Evolutionary conservation across 805 yeast species (phyloP).

Genomic region (Grigorovia jiainica): DNA sequence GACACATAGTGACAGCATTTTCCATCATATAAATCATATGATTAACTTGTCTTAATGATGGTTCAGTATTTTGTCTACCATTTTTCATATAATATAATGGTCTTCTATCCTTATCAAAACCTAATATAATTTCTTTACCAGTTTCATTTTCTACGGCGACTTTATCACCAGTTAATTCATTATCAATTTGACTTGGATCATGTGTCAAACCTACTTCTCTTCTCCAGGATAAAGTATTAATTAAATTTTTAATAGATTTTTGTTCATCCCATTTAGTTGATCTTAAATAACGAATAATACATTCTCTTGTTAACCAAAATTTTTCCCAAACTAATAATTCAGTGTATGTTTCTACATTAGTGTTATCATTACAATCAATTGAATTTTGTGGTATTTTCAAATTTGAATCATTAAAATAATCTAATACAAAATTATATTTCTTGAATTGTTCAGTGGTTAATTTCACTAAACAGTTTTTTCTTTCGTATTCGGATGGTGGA

Average conservation of each 20-base stretch:
- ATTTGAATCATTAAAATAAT: constrained; percentile 13
- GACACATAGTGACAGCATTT: constrained; percentile 42
- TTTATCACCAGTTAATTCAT: constrained; percentile 31
- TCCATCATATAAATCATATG: constrained; percentile 51
- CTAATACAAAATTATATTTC: constrained; percentile 12
- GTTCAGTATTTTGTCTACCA: constrained; percentile 47
- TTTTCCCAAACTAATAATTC: constrained; percentile 29
- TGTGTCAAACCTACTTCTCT: constrained; percentile 39
- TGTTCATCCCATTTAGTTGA: constrained; percentile 43
- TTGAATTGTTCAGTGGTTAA: constrained; percentile 13
- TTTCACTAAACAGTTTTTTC: constrained; percentile 5
- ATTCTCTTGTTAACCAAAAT: constrained; percentile 39
- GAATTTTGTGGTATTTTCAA: constrained; percentile 20
- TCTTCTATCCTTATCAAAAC: constrained; percentile 44
- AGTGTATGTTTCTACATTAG: constrained; percentile 7
- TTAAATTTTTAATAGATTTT: constrained; percentile 36
- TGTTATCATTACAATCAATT: constrained; percentile 30
- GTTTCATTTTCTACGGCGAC: constrained; percentile 42
- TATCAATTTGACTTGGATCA: constrained; percentile 26
- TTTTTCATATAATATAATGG: constrained; percentile 44
- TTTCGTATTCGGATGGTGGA: constrained; percentile 17
- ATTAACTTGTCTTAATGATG: constrained; percentile 44
- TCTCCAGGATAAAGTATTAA: constrained; percentile 45
- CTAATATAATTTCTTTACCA: constrained; percentile 45
- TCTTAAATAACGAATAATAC: constrained; percentile 41